Base-by-base conservation (phyloP, 2,329 filamentous ascomycete genomes). In the Coniochaeta sp. region DNA sequence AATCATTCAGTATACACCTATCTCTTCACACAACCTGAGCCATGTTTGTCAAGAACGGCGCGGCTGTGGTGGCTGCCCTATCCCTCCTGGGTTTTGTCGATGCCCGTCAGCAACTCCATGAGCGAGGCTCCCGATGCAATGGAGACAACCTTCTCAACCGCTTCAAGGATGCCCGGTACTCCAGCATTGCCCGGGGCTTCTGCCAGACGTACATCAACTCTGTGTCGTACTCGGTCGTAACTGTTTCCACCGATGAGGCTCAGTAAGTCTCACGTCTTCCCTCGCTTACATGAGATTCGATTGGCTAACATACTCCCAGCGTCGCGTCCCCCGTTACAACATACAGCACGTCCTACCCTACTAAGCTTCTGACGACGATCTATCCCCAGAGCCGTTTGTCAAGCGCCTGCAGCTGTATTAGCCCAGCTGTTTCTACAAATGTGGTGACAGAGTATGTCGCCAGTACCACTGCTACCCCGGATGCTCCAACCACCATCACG, bases 71-170 rank as follows among this genome's bases (percentile, higher is more conserved):
- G 45, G 45, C 45, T 48, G 45, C 45, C 18, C 26, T 48, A 26
- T 8, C 45, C 26, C 26, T 28, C 16, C n/a, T 48, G 16, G n/a
- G 24, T 12, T 48, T 22, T 4, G 45, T 30, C 12, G 45, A 48
- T 48, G 45, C 45, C 45, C 45, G 45, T 14, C 45, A 48, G 45
- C 45, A 48, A 26, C 45, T 48, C 45, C 12, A 48, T 30, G 45
- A 48, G 45, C 26, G 45, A 48, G 45, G 45, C 26, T 30, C 12
- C n/a, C 14, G 45, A 18, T 51, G 49, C 33, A 51, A 51, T 24
- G 49, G 49, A 28, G 35, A 51, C 33, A 51, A 51, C 33, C 49
- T 51, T n/a, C 35, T 50, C 5, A 55, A 48, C 14, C 47, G 55
- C 56, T 56, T 57, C 32, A 38, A 33, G 26, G 27, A 31, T 30